Evolutionary conservation across 2,329 filamentous ascomycete species (phyloP), one percentile per base, ranked within the genome.

Genomic region (Monosporascus sp.): DNA sequence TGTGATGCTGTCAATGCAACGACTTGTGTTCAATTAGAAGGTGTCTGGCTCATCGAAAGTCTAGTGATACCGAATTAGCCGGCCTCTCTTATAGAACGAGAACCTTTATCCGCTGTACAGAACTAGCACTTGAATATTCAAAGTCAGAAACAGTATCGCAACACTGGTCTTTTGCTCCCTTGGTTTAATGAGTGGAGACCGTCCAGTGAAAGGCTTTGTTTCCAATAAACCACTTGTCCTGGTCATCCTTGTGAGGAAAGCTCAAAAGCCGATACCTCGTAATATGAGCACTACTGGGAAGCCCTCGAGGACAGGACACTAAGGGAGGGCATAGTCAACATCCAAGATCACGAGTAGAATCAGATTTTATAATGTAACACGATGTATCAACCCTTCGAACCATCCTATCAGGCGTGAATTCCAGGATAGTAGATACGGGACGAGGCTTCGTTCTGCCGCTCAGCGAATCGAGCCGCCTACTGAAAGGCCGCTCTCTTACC

Each of bases 341-440:
- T 41, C 38, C 6, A 1, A 41, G 2, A 7, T 18, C 9, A 20
- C 17, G 9, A n/a, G 18, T 18, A 48, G 14, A 48, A 25, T 7
- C 17, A 47, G 22, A 18, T 47, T 20, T n/a, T 11, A 20, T 15
- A 20, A 22, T 46, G 3, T 27, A 14, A 20, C 20, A 47, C 39
- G 17, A 52, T 89, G 85, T 89, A 81, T 84, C 85, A 81, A 84
- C 84, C 84, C 84, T 86, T 89, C 87, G 87, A 90, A 87, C 87
- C 78, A 84, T 87, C 84, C 84, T 83, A 82, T 89, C 87, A 90
- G 77, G 77, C 75, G 54, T 70, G 72, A 73, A 85, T 82, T 90
- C 87, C 80, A 88, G 85, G 85, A 87, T 84, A 89, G 87, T 85
- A 90, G 87, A 90, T 90, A 90, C 87, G 85, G 85, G 85, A 83